Base-by-base conservation (phyloP, 192 early-diverging fungal species). In the Backusella luteola region DNA sequence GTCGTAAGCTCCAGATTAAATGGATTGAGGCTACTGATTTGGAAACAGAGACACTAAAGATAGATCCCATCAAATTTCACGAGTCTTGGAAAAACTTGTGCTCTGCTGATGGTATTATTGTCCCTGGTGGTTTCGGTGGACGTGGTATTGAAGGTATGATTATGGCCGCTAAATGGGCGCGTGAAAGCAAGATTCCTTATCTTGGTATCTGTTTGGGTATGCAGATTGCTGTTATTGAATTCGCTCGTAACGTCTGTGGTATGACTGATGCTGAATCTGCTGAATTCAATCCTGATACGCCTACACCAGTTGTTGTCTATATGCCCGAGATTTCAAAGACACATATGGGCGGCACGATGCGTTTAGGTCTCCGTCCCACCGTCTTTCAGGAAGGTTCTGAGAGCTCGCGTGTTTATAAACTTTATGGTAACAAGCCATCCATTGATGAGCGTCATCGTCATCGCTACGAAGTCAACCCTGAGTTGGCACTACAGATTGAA, bases 71-170 rank as follows among this genome's bases (percentile, higher is more conserved):
- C 80, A 95, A 97, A 81, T 98, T 96, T 85, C 93, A 97, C 75
- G 97, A 98, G 79, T 93, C 96, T 6, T 99, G 97, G 98, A 89
- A 94, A 80, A 87, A 88, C 32, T 81, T 99, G 49, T 94, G 94
- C 84, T 87, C 88, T 8, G 95, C 96, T 63, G 81, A 94, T 81
- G 98, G 98, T 52, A 96, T 99, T 71, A 87, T 99, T 44, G 95
- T 99, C 34, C 97, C 98, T 21, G 98, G 98, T 80, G 98, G 98
- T 41, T 99, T 99, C 77, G 98, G 98, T 71, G 88, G 90, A 69
- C 95, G 98, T 79, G 98, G 98, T 78, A 93, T 93, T 66, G 98
- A 99, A 77, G 98, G 98, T 72, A 99, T 93, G 89, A 89, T 99
- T 46, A 84, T 92, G 34, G 96, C 97, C 2, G 93, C 93, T 80